phyloP scores from a whole-genome alignment of 2,329 filamentous ascomycete genomes.

The Pseudogymnoascus sp. region DNA sequence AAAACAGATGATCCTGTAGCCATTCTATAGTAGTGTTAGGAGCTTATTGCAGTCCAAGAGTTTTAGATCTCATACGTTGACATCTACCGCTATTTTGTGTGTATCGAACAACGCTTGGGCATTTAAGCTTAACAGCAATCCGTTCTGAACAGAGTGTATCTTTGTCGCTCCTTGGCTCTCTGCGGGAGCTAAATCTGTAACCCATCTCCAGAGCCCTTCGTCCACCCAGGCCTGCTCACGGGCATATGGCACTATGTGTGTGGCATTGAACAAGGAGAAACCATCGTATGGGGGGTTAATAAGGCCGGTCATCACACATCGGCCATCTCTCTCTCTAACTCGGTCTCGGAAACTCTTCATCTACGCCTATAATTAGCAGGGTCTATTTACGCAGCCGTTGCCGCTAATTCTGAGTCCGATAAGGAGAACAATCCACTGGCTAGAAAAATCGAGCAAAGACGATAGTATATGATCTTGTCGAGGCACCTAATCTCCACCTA shows the following conservation, averaged over 20 bases:
- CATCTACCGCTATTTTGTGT: not conserved
- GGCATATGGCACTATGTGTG: not conserved
- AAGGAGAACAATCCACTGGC: too few species aligned
- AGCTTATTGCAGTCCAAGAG: not conserved
- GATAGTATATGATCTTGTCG: too few species aligned
- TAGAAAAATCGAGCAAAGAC: too few species aligned
- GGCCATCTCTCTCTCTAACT: not conserved
- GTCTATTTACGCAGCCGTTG: not conserved
- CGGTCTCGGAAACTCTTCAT: not conserved
- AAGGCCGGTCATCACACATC: not conserved
- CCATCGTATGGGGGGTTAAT: not conserved
- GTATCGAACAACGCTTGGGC: not conserved
- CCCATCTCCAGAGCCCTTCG: not conserved
- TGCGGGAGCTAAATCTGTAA: not conserved
- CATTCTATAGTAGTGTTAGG: not conserved
- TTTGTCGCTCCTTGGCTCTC: not conserved
- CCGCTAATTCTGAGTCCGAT: too few species aligned
- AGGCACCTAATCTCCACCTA: too few species aligned
- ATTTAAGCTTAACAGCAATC: not conserved
- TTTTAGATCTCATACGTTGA: not conserved
- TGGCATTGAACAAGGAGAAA: not conserved
- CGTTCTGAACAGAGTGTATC: not conserved
- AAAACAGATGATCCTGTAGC: not conserved
- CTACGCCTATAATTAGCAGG: not conserved
- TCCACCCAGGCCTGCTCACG: not conserved